Conservation (phyloP, 306 rosid genomes). For the Vachellia collinsii region DNA sequence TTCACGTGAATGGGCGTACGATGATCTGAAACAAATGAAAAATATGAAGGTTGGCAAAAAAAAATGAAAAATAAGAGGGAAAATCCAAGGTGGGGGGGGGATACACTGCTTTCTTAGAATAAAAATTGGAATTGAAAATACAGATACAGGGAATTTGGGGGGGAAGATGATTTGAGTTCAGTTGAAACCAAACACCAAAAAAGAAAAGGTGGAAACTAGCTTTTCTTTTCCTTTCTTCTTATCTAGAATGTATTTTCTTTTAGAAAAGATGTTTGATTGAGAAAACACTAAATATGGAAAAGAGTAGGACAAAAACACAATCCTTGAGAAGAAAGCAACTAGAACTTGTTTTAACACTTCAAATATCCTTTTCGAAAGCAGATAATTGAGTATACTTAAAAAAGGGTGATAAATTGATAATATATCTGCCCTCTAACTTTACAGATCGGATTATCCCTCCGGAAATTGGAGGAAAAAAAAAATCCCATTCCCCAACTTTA, state of each 20-base stretch:
- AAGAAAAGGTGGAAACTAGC: not conserved
- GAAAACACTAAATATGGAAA: not conserved
- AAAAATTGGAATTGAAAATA: slow-evolving; percentile 2
- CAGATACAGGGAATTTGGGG: slow-evolving; percentile 10
- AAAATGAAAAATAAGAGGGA: too few relatives aligned
- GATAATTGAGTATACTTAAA: not conserved
- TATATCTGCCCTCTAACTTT: not conserved
- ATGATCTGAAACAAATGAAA: too few relatives aligned
- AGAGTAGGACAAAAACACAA: not conserved
- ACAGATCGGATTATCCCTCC: not conserved
- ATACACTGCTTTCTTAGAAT: slow-evolving; percentile 11
- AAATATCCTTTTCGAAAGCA: not conserved
- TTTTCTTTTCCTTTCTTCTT: not conserved
- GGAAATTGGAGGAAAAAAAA: too few relatives aligned
- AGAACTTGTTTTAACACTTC: not conserved
- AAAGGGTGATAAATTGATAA: not conserved
- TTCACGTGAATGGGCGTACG: not conserved
- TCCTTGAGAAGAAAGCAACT: slow-evolving; percentile 31
- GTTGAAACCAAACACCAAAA: not conserved
- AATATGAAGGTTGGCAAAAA: too few relatives aligned
- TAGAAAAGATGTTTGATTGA: not conserved
- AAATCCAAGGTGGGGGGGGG: too few relatives aligned
- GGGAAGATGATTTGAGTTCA: slow-evolving; percentile 38
- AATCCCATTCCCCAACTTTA: not conserved
- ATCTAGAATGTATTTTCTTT: not conserved